Evolutionary conservation across 345 rosid species (phyloP), one percentile per base, ranked within the genome.

Genomic region (Acer negundo): DNA sequence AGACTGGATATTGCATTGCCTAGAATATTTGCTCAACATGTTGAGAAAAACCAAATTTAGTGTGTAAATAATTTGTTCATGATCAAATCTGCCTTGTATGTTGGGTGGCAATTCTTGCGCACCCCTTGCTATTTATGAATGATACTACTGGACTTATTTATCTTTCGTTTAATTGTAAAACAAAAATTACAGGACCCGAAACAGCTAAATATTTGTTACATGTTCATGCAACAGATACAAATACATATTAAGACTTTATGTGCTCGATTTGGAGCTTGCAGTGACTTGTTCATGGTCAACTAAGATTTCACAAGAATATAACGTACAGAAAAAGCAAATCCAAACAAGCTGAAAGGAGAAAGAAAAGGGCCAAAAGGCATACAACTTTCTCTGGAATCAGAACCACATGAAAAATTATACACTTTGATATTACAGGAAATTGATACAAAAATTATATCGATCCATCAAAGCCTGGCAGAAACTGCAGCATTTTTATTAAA

Each of bases 381-480:
- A 4, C 23, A n/a, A 53, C 6, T 46, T 46, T 46, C n/a, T 16
- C 17, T 5, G 58, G 24, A 10, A 10, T 13, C 70, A 67, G 28
- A 40, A 10, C 24, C 51, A 38, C 6, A 19, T 4, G 17, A 46
- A 17, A 65, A 53, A 16, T 16, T 53, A 16, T 10, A 66, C 47
- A 38, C 42, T 67, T 67, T n/a, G 70, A 67, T 44, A 40, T n/a
- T 67, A n/a, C 70, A 67, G 12, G 44, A 10, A 67, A 67, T 35
- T 40, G 8, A 67, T 67, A 67, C 28, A 2, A 38, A 67, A 19
- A n/a, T 53, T 53, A 3, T 53, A 16, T 10, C 56, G 16, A 16
- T 51, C 19, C 19, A 51, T 51, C 58, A 16, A 46, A 46, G 55
- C 17, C 55, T 13, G 5, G 17, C 55, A 49, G 17, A 49, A 15